Base-by-base conservation (phyloP, 352 stramenopile genomes). In the Elongisporangium anandrum region DNA sequence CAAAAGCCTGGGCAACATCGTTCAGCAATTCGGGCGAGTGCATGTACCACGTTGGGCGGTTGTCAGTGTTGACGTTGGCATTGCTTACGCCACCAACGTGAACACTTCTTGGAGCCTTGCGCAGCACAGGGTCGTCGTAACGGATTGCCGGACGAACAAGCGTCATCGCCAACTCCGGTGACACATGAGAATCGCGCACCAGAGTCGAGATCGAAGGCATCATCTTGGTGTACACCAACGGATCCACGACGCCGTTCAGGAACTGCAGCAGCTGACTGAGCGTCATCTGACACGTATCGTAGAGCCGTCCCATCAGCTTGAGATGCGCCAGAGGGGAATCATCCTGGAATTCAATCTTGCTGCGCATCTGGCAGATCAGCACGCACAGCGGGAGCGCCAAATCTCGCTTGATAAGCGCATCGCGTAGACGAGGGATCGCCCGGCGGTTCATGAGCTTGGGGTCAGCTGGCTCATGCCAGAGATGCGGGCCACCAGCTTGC, bases 221-320 rank as follows among this genome's bases (percentile, higher is more conserved):
- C 78, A 91, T 88, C 52, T 80, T 85, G 4, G 73, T 70, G 55
- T 92, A 92, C 22, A 87, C 73, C 12, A 72, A 41, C 13, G 84
- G 85, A 21, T 92, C 81, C 0, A 92, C 78, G 19, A 89, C 83
- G 38, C 79, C 76, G 39, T 87, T 77, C 5, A 96, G 59, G 53
- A 96, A 96, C 63, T 94, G 81, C n/a, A 95, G 59, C 20, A 96
- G 69, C 62, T 96, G 87, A 38, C 76, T 94, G 3, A 95, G 65
- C 21, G 87, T 93, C 72, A 93, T 84, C 57, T 95, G 86, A 8
- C 75, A 93, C 21, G 79, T 94, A 63, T 96, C 87, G 51, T 88
- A 95, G 56, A 92, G 73, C 19, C 80, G 67, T 8, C 85, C 85
- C 13, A 95, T 73, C 16, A 91, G 60, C 68, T 96, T 96, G 13